Evolutionary conservation across 2,329 filamentous ascomycete species (phyloP), one percentile per base, ranked within the genome.

Genomic region (Trichoderma pleuroti): DNA sequence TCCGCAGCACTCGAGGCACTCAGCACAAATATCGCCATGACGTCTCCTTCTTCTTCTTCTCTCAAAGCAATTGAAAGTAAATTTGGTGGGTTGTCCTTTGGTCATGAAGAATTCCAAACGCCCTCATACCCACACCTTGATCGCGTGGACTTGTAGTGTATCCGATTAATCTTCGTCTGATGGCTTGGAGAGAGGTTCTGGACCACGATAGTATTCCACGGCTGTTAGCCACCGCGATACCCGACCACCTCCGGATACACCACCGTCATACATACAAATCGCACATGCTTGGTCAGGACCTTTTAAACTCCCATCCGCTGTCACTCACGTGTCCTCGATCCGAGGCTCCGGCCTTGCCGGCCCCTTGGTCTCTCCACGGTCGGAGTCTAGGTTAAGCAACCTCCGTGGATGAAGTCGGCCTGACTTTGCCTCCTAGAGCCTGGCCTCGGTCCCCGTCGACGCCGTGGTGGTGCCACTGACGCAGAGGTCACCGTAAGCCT

Each of bases 381-480:
- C 56, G 32, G 65, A 68, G n/a, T 60, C n/a, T 26, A 68, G 65
- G 65, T 68, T 60, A 68, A 60, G 65, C 54, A 49, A 57, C 28
- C 36, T 34, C 65, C 54, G 52, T 34, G 54, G 36, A 34, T 14
- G 56, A 34, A 59, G 28, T 42, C 52, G 10, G 24, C 21, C 63
- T 28, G 30, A 66, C 63, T 28, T 66, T 66, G 52, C 63, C 49
- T 26, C 21, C n/a, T 42, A 30, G 30, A 30, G 66, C 16, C 56
- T 52, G 66, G 30, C 56, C 54, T 68, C 56, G 56, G 66, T 61
- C 18, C 21, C 56, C 66, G 56, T 68, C n/a, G 49, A 52, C 63
- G 66, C 30, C 56, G 66, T 36, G 56, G 39, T 61, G 66, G 66
- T 68, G 66, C 66, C 56, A 61, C 54, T 68, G 66, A 68, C 66